Base-by-base conservation (phyloP, 1,139 yeast species). In the Yamadazyma siamensis region DNA sequence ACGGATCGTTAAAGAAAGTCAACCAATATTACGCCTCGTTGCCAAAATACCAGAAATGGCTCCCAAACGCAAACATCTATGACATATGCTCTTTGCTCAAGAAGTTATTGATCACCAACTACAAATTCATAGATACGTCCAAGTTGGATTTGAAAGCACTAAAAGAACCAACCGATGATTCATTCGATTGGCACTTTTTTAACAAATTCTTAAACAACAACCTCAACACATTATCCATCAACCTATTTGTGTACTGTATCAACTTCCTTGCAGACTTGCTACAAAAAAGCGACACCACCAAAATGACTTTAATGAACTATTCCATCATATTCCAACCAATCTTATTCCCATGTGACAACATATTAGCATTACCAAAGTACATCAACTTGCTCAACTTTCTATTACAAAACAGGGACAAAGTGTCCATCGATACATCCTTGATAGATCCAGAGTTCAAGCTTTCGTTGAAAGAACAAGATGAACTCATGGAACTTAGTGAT, bases 1-100 rank as follows among this genome's bases (percentile, higher is more conserved):
- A 52, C 32, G 62, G 62, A 5, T 54, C 61, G 1, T 43, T 50
- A 15, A 47, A 47, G 26, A 46, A 54, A 27, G 41, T 52, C 15
- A 49, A 47, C 21, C 39, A 41, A 11, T 43, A 47, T 27, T 39
- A 40, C 27, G 27, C 34, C 6, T 35, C 33, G 18, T 33, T 49
- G 9, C 28, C 31, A 14, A 47, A 43, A 28, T 41, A 41, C 23
- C 32, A 34, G 5, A 36, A 33, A 27, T 42, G 49, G 44, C 27
- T 45, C 5, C 34, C 38, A 1, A 33, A 30, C 6, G 41, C 50
- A 7, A 45, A 38, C 29, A 33, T 46, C 13, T 49, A 47, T 33
- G 56, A 50, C 32, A 33, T 45, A 12, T 48, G 56, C 36, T 50
- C 53, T 2, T 38, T 48, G 14, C 25, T 43, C n/a, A 50, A 50